Conservation (phyloP, 179 eudicot species). For the Beta corolliflora region DNA sequence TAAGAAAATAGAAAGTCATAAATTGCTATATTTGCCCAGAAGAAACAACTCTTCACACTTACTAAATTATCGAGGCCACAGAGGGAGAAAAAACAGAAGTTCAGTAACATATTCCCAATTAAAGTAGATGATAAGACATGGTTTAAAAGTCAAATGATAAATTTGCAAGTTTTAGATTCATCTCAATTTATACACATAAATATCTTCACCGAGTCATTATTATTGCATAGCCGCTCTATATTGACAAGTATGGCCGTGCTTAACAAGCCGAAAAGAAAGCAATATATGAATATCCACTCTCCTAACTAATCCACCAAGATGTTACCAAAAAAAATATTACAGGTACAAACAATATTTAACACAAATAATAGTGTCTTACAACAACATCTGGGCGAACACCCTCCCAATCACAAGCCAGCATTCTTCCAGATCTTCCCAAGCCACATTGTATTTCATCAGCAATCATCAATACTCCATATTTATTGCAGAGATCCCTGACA, state of each 20-base stretch:
- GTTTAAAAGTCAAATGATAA: neutral
- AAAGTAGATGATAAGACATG: neutral
- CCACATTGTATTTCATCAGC: slow-evolving; percentile 99
- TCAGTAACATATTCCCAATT: neutral
- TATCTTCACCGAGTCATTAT: neutral
- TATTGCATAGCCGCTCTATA: neutral
- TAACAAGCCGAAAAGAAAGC: neutral
- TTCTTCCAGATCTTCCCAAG: slow-evolving; percentile 87
- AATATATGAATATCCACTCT: neutral
- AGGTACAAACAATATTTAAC: neutral
- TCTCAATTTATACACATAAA: neutral
- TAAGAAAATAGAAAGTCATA: too few relatives aligned
- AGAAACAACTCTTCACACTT: too few relatives aligned
- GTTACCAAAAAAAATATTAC: neutral
- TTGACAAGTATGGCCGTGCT: neutral
- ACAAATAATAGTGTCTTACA: slow-evolving; percentile 48
- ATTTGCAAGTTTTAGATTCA: neutral
- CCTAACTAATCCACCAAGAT: neutral
- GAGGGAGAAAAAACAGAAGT: neutral
- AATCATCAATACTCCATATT: slow-evolving; percentile 77
- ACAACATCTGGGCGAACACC: slow-evolving; percentile 91
- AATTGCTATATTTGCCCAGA: too few relatives aligned
- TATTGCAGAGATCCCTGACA: slow-evolving; percentile 87
- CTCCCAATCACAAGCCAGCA: slow-evolving; percentile 98
- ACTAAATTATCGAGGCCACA: too few relatives aligned